Evolutionary conservation across 176 grass and related monocot genomes (phyloP), one percentile per base, ranked within the genome.

Genomic region (Triticum dicoccoides): DNA sequence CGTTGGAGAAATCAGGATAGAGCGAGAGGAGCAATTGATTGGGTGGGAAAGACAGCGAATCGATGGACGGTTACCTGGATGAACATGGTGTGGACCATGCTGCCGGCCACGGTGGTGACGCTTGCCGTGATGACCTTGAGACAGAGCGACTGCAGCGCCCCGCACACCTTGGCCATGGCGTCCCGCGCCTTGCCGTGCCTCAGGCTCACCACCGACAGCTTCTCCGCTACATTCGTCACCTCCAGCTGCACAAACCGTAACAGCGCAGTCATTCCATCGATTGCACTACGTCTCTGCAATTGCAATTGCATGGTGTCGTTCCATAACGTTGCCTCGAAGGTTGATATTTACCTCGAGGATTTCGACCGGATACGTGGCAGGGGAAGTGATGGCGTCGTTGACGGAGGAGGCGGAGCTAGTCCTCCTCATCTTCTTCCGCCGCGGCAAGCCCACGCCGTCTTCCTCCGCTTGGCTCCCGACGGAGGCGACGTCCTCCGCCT

Each of bases 71-170:
- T 58, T 67, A 95, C 91, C 94, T 95, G 67, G 6, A 93, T 35
- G 29, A 95, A 80, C 54, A 95, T 83, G 52, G 86, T 93, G 83
- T 95, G 84, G 2, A 83, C 44, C 39, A 91, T 75, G 77, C 59
- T 68, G 4, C 65, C 84, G 2, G 86, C 86, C 41, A 89, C 62
- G 2, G 89, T 35, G 11, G 89, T 80, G 81, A 89, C 35, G 42
- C n/a, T 95, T 23, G 89, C 91, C 1, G 94, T 83, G 84, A 93
- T 79, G 15, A 93, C 45, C 33, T 87, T 87, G 73, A 95, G 85
- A 44, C 52, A 30, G 1, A 97, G 87, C 9, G 76, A 91, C 85
- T 90, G 89, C 2, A 97, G 82, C 11, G 83, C 61, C 12, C 80
- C 33, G 54, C 89, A 97, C 54, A 92, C 47, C 58, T 54, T 88